Evolutionary conservation across 2,329 filamentous ascomycete genomes (phyloP).

Genomic region (Malbranchea cinnamomea): DNA sequence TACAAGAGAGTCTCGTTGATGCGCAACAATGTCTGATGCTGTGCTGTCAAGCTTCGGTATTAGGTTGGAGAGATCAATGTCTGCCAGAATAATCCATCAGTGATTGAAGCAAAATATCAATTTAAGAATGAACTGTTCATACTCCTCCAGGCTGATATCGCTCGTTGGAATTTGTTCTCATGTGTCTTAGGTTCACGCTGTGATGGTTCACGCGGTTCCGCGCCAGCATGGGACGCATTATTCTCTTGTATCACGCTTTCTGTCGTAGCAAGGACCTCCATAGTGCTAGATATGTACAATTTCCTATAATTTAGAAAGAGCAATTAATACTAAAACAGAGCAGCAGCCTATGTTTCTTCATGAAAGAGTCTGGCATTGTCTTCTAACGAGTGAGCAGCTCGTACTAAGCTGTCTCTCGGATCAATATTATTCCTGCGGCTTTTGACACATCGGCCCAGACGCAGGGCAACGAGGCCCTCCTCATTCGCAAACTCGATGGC

Average conservation of each 20-base stretch:
- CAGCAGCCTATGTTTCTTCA: no score
- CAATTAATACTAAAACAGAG: no score
- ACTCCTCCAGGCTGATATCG: slow-evolving; percentile 95
- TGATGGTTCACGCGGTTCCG: slow-evolving; percentile 27
- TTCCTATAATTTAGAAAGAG: no score
- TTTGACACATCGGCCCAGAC: neutral
- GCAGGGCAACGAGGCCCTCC: neutral
- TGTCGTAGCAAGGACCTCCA: slow-evolving; percentile 30
- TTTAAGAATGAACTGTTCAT: slow-evolving; percentile 17
- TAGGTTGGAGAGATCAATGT: slow-evolving; percentile 71
- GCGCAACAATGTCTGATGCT: slow-evolving; percentile 85
- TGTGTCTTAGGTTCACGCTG: no score
- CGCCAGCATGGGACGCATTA: slow-evolving; percentile 15
- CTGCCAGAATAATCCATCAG: slow-evolving; percentile 37
- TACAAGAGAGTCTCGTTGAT: slow-evolving; percentile 88
- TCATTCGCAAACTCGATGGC: slow-evolving; percentile 3
- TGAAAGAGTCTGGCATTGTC: no score
- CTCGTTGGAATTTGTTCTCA: slow-evolving; percentile 93
- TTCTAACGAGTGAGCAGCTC: neutral
- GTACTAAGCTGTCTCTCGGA: slow-evolving; percentile 1
- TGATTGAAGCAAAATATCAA: slow-evolving; percentile 1
- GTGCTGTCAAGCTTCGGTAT: slow-evolving; percentile 78
- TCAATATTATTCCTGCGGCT: slow-evolving; percentile 7
- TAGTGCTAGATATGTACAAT: no score
- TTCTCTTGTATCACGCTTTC: slow-evolving; percentile 23